phyloP scores from a whole-genome alignment of 805 yeast species.

The Pichia heedii region DNA sequence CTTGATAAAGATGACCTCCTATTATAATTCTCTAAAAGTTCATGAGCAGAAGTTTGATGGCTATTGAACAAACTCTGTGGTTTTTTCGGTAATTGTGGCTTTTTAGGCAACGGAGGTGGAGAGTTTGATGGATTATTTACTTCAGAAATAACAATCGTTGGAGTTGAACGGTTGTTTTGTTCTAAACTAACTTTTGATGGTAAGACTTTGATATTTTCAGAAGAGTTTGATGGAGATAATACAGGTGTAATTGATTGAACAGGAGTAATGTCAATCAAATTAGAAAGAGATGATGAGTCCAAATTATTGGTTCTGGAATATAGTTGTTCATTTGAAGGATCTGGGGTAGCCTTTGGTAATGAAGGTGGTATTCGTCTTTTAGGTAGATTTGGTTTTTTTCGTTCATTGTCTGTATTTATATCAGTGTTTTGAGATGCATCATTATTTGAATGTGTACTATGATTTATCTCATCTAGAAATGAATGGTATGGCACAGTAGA shows the following conservation, averaged over 20 bases:
- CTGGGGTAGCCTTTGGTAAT: background rate
- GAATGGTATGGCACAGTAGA: slow-evolving; percentile 2
- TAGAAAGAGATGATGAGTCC: background rate
- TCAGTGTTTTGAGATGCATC: too few relatives aligned
- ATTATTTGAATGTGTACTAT: background rate
- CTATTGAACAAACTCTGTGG: background rate
- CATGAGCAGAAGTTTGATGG: slow-evolving; percentile 1
- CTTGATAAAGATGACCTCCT: background rate
- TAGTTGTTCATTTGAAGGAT: background rate
- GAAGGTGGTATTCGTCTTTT: background rate
- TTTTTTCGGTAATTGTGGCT: slow-evolving; percentile 4
- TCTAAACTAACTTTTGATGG: too few relatives aligned
- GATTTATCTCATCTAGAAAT: background rate
- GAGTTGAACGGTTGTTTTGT: background rate
- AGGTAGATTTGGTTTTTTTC: background rate
- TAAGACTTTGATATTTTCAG: background rate
- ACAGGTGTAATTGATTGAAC: background rate
- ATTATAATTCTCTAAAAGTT: slow-evolving; percentile 3
- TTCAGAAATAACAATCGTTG: background rate
- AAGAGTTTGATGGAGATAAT: background rate
- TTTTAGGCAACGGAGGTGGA: slow-evolving; percentile 1
- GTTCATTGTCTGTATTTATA: too few relatives aligned
- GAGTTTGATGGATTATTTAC: background rate
- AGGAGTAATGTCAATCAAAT: background rate
- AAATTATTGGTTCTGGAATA: background rate